These are phyloP conservation scores for Toxicodendron radicans DNA, from an alignment of 345 rosid genomes.

Conservation along the genomic window DNA sequence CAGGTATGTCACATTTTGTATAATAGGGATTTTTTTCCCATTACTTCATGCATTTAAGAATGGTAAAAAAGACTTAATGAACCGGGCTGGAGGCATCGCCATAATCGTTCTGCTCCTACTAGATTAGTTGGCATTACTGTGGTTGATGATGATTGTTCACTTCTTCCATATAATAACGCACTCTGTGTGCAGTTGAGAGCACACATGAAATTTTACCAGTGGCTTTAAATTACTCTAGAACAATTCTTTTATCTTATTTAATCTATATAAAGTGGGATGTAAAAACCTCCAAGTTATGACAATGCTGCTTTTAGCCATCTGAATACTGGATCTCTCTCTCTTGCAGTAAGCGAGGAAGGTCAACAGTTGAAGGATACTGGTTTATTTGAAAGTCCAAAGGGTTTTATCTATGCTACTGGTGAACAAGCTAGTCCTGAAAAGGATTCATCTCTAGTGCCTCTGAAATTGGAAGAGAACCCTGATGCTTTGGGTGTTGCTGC, in stretches of 20 bases:
- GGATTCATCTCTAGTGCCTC: conserved; percentile 36
- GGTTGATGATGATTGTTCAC: neutral
- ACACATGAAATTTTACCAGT: neutral
- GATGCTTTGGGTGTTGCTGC: conserved; percentile 29
- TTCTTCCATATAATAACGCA: neutral
- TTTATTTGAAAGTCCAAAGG: conserved; percentile 24
- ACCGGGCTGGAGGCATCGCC: neutral
- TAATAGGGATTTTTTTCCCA: neutral
- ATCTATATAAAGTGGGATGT: neutral
- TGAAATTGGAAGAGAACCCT: conserved; percentile 29
- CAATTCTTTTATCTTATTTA: neutral
- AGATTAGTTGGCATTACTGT: conserved; percentile 1
- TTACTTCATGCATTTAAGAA: neutral
- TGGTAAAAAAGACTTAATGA: conserved; percentile 6
- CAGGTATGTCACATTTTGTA: conserved; percentile 41
- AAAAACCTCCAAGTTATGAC: neutral
- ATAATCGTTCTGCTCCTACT: neutral
- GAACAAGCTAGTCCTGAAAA: conserved; percentile 33
- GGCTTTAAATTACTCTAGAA: neutral
- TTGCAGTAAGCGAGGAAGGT: conserved; percentile 38
- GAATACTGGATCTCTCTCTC: conserved; percentile 7
- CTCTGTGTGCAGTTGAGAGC: conserved; percentile 1
- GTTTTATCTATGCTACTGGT: conserved; percentile 23
- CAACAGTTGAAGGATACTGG: conserved; percentile 27
- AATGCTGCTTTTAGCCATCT: neutral